A percentile compares a stretch with the other conserved stretches of the same genome.
phyloP scores from a whole-genome alignment of 2,329 filamentous ascomycete genomes.

The Xylariaceae sp. region DNA sequence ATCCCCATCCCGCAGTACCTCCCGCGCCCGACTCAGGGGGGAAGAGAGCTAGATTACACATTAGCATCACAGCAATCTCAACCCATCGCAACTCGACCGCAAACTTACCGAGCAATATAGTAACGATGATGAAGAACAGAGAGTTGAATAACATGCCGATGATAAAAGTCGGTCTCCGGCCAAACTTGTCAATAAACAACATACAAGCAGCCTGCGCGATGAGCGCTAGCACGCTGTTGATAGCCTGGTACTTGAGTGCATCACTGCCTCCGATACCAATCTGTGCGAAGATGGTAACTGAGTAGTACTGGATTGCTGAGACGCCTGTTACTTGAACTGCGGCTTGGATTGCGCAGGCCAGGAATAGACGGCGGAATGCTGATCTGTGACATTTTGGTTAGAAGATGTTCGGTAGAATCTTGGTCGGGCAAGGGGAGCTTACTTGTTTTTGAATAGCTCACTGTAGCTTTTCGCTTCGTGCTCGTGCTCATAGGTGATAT shows the following conservation, averaged over 20 bases:
- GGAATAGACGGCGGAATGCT: slow-evolving; percentile 67
- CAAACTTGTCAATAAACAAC: slow-evolving; percentile 63
- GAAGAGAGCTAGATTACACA: slow-evolving; percentile 42
- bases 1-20: slow-evolving; percentile 62
- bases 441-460: slow-evolving; percentile 62
- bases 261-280: slow-evolving; percentile 64
- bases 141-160: slow-evolving; percentile 67
- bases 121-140: slow-evolving; percentile 68
- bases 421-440: slow-evolving; percentile 1
- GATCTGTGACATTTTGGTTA: slow-evolving; percentile 33
- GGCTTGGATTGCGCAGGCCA: slow-evolving; percentile 66
- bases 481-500: slow-evolving; percentile 62
- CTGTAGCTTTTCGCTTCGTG: slow-evolving; percentile 65
- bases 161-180: slow-evolving; percentile 70
- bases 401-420: too few species aligned
- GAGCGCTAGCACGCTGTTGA: slow-evolving; percentile 67
- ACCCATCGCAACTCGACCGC: too few species aligned
- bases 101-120: slow-evolving; percentile 39
- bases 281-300: slow-evolving; percentile 61
- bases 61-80: neutral
- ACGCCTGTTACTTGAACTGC: slow-evolving; percentile 75
- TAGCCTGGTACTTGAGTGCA: slow-evolving; percentile 71
- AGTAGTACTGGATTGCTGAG: slow-evolving; percentile 72
- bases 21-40: slow-evolving; percentile 54
- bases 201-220: slow-evolving; percentile 67